phyloP scores from a whole-genome alignment of 2,329 filamentous ascomycete species.

The Penicillium sp. region DNA sequence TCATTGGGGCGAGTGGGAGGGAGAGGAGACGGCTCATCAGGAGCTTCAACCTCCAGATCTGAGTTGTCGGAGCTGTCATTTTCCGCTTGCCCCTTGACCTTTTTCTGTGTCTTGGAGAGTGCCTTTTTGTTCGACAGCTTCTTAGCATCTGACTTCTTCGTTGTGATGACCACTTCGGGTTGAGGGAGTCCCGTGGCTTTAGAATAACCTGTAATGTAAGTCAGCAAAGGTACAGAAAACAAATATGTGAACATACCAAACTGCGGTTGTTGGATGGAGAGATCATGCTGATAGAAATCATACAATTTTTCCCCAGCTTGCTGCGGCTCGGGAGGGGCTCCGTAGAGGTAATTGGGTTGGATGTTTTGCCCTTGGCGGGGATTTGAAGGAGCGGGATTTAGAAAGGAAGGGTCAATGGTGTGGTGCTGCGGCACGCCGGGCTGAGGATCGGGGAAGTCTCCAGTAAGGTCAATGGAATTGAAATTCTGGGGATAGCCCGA shows the following conservation, averaged over 20 bases:
- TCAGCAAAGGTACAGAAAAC: not conserved
- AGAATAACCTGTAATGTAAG: not conserved
- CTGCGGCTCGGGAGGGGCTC: constrained; percentile 26
- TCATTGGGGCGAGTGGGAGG: constrained; percentile 50
- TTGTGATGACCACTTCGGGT: constrained; percentile 9
- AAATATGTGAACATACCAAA: constrained; percentile 6
- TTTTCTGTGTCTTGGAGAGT: constrained; percentile 6
- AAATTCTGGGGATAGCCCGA: constrained; percentile 24
- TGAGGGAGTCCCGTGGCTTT: constrained; percentile 1
- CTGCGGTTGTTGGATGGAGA: constrained; percentile 21
- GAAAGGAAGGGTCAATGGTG: constrained; percentile 40
- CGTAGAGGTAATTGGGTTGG: constrained; percentile 28
- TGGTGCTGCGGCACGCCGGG: constrained; percentile 28
- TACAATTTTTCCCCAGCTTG: constrained; percentile 24
- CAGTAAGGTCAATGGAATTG: constrained; percentile 27
- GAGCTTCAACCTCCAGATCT: constrained; percentile 48
- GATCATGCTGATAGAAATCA: constrained; percentile 27
- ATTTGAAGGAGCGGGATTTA: constrained; percentile 27
- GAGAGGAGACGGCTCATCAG: constrained; percentile 53
- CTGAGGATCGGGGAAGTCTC: constrained; percentile 27
- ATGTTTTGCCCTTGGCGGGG: constrained; percentile 20
- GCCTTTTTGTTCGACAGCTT: constrained; percentile 18
- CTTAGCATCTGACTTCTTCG: constrained; percentile 22
- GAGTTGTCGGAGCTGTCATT: constrained; percentile 50
- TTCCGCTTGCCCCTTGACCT: constrained; percentile 37